A percentile compares a stretch with the other conserved stretches of the same genome.
Evolutionary conservation across 108 stramenopile species (phyloP).

Genomic region (Skeletonema marinoi): DNA sequence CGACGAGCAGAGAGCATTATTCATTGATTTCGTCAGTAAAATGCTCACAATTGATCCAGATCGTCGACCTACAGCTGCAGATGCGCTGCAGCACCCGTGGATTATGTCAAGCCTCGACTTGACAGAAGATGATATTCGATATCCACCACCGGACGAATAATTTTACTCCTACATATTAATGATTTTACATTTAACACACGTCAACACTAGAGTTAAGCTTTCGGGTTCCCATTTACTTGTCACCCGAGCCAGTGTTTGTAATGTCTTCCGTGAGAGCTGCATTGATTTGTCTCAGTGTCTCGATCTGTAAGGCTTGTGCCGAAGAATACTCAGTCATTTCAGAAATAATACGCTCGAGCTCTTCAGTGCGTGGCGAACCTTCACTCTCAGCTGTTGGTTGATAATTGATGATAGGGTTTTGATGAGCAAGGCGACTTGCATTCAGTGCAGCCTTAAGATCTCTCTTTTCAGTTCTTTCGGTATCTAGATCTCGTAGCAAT

Average conservation of each 20-base stretch:
- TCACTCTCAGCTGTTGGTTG: conserved; percentile 19
- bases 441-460: conserved; percentile 58
- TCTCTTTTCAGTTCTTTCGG: conserved; percentile 47
- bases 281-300: conserved; percentile 79
- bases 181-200: neutral
- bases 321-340: conserved; percentile 77
- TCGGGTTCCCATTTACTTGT: neutral
- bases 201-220: neutral
- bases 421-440: conserved; percentile 55
- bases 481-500: conserved; percentile 13
- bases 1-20: conserved; percentile 65
- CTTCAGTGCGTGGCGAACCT: conserved; percentile 49
- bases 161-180: conserved; percentile 2
- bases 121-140: conserved; percentile 79
- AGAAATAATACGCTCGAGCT: conserved; percentile 72
- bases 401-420: conserved; percentile 40
- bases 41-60: conserved; percentile 86
- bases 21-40: conserved; percentile 81
- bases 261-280: conserved; percentile 61
- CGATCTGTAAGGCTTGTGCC: conserved; percentile 84
- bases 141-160: conserved; percentile 50
- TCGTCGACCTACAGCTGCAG: conserved; percentile 69
- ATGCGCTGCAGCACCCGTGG: conserved; percentile 89
- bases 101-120: conserved; percentile 74
- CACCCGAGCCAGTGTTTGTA: neutral